A percentile compares a stretch with the other conserved stretches of the same genome.
phyloP scores from a whole-genome alignment of 2,329 filamentous ascomycete species.

The Ceratocystis papillata region DNA sequence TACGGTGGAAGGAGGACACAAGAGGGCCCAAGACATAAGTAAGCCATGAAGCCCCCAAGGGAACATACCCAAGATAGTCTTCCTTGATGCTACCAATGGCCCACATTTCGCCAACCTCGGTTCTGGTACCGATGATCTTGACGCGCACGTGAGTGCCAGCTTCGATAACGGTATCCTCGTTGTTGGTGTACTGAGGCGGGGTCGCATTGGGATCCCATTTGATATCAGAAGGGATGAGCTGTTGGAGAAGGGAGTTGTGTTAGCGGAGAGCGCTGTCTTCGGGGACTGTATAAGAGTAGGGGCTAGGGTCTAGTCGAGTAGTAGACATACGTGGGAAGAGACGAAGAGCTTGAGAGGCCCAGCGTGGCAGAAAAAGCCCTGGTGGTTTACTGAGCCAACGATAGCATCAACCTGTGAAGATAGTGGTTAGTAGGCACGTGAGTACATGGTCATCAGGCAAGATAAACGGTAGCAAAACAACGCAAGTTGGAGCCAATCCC shows the following conservation, averaged over 20 bases:
- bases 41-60: background rate
- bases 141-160: conserved; percentile 86
- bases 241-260: conserved; percentile 27
- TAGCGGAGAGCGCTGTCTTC: conserved; percentile 24
- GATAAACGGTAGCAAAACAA: background rate
- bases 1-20: background rate
- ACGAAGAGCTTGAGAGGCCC: conserved; percentile 71
- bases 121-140: conserved; percentile 87
- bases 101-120: conserved; percentile 89
- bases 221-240: conserved; percentile 86
- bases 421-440: conserved; percentile 1
- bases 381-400: conserved; percentile 79
- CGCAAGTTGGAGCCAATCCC: no score
- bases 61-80: conserved; percentile 54
- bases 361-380: conserved; percentile 81
- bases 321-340: conserved; percentile 59
- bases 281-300: background rate
- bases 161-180: conserved; percentile 87
- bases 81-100: conserved; percentile 96
- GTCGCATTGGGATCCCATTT: conserved; percentile 93
- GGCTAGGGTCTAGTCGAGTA: background rate
- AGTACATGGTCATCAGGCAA: background rate
- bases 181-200: conserved; percentile 93
- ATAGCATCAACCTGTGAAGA: conserved; percentile 71
- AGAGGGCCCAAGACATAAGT: background rate